Conservation (phyloP, 2,329 filamentous ascomycete genomes). For the Arthrobotrys conoides region DNA sequence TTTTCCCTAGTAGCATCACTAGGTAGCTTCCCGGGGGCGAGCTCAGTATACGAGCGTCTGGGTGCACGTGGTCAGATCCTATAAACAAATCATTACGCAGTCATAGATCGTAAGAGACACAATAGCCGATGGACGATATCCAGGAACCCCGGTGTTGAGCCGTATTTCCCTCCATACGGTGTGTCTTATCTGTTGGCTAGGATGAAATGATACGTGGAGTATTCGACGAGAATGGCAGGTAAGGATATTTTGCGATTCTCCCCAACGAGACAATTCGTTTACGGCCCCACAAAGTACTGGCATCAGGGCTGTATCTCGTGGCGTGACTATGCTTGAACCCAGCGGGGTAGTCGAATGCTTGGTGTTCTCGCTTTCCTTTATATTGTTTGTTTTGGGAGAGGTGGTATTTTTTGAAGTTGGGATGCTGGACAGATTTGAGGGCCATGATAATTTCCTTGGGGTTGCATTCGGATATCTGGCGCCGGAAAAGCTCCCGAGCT, state of each 20-base stretch:
- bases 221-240: slow-evolving; percentile 35
- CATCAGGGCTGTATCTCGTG: slow-evolving; percentile 43
- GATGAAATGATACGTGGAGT: slow-evolving; percentile 14
- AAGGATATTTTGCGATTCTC: slow-evolving; percentile 1
- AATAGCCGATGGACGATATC: background rate
- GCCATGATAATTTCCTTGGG: slow-evolving; percentile 3
- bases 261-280: slow-evolving; percentile 52
- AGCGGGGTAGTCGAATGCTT: slow-evolving; percentile 28
- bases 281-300: slow-evolving; percentile 44
- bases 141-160: slow-evolving; percentile 21
- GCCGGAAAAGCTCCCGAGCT: background rate
- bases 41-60: slow-evolving; percentile 7
- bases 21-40: slow-evolving; percentile 9
- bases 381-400: background rate
- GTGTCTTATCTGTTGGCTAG: slow-evolving; percentile 23
- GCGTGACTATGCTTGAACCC: slow-evolving; percentile 36
- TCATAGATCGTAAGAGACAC: background rate
- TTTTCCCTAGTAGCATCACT: background rate
- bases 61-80: slow-evolving; percentile 24
- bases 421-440: slow-evolving; percentile 4
- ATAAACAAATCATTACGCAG: slow-evolving; percentile 20
- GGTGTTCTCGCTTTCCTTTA: background rate
- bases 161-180: background rate
- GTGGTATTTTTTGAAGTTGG: slow-evolving; percentile 10
- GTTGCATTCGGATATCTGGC: slow-evolving; percentile 1